Base-by-base conservation (phyloP, 1,284 basidiomycete species). In the Trametes polyzona region DNA sequence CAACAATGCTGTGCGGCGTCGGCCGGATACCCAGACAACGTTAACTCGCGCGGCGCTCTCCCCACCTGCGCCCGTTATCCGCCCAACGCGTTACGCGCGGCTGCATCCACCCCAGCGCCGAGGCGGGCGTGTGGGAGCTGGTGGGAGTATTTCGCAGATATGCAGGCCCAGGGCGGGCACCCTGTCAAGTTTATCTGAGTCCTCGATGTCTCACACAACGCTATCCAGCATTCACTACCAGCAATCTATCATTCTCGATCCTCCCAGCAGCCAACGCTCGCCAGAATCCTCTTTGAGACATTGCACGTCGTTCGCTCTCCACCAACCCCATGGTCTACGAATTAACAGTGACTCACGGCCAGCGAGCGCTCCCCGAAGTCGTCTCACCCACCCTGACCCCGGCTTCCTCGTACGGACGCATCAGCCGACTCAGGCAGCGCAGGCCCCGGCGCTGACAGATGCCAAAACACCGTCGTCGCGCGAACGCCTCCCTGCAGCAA, bases 381-480 rank as follows among this genome's bases (percentile, higher is more conserved):
- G 47, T 12, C 37, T 35, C 21, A 17, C 46, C 29, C 33, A 41
- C 39, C 36, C 42, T 42, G 56, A 17, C 7, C 35, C 35, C 7
- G 14, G 16, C 3, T 10, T 19, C 23, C 36, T 19, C 36, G 36
- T 21, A 21, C 36, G 24, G 40, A 6, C 40, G 12, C n/a, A n/a
- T n/a, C n/a, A n/a, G n/a, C n/a, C n/a, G n/a, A n/a, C n/a, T n/a
- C n/a, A n/a, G n/a, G n/a, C n/a, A n/a, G n/a, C n/a, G n/a, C 52
- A 52, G 47, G 43, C 52, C 47, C 35, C 50, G 49, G 48, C 46
- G 46, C 37, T 63, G 61, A 63, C 61, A 59, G 61, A 57, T 62
- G 41, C 54, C 37, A 46, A 47, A 47, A 54, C 46, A 47, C 55
- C 55, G 50, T 48, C 50, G 53, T 52, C 42, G 56, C 42, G 49